Conservation (phyloP, 257 asterid species). For the Echium plantagineum region DNA sequence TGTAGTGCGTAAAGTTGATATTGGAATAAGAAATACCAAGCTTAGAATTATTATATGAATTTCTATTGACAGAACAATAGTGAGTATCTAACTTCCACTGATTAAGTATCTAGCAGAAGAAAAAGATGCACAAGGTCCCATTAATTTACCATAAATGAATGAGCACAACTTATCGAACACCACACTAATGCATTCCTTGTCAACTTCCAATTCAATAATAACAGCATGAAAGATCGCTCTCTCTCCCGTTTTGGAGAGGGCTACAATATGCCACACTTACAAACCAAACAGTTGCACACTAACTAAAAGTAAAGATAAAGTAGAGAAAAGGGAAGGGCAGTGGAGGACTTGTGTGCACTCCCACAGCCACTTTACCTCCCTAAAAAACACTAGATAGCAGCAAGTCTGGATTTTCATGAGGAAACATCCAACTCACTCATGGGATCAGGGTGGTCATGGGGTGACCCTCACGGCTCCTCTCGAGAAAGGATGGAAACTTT, state of each 20-base stretch:
- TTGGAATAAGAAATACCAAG: no score
- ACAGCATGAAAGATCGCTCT: slow-evolving; percentile 42
- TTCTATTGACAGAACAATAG: background rate
- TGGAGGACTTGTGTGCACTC: slow-evolving; percentile 14
- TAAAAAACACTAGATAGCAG: background rate
- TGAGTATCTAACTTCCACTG: background rate
- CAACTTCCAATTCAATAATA: background rate
- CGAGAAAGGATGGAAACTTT: background rate
- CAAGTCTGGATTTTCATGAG: background rate
- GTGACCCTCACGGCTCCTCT: slow-evolving; percentile 3
- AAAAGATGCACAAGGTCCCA: background rate
- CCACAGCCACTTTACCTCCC: slow-evolving; percentile 19
- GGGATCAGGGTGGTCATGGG: no score
- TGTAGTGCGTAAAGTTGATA: no score
- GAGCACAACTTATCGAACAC: background rate
- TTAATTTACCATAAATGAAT: background rate
- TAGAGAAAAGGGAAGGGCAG: slow-evolving; percentile 15
- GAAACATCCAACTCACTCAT: background rate
- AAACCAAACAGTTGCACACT: slow-evolving; percentile 1
- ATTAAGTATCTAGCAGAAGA: background rate
- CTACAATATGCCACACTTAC: slow-evolving; percentile 21
- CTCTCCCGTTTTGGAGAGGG: slow-evolving; percentile 94
- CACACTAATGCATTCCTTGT: background rate
- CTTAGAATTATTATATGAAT: no score
- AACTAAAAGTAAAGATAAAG: slow-evolving; percentile 11